These are phyloP conservation scores for Neurospora africana DNA, from an alignment of 495 filamentous ascomycete genomes.

Conservation along the genomic window DNA sequence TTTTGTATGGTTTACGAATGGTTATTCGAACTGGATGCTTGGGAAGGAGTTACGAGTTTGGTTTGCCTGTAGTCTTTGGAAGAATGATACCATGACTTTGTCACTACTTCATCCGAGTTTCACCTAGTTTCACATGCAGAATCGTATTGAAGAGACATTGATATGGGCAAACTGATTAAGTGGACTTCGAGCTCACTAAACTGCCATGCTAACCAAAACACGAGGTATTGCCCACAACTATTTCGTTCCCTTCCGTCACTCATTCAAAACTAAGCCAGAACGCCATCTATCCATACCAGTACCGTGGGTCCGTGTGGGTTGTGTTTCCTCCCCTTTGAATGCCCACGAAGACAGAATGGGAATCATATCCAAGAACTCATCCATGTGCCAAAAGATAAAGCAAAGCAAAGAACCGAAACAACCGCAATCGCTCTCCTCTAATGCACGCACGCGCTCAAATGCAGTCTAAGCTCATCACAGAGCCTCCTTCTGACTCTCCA, in stretches of 20 bases:
- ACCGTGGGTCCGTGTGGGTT: neutral
- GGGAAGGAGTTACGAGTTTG: neutral
- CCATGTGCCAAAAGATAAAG: neutral
- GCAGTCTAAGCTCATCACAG: neutral
- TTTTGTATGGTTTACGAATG: neutral
- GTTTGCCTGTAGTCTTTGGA: neutral
- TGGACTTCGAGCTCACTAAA: neutral
- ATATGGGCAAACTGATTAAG: neutral
- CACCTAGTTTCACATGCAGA: neutral
- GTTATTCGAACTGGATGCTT: neutral
- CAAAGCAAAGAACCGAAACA: neutral
- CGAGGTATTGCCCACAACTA: neutral
- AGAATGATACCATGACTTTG: neutral
- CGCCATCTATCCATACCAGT: neutral
- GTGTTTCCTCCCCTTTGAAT: neutral
- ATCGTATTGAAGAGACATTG: neutral
- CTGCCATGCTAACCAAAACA: neutral
- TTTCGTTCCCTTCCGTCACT: neutral
- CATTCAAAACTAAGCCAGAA: neutral
- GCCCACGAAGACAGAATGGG: neutral
- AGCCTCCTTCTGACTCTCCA: slow-evolving; percentile 5
- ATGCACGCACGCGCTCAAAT: neutral
- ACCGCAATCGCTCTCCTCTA: neutral
- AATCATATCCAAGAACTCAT: neutral
- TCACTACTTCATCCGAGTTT: neutral